These are phyloP conservation scores for Priceomyces melissophilus DNA, from an alignment of 805 yeast species.

Conservation along the genomic window DNA sequence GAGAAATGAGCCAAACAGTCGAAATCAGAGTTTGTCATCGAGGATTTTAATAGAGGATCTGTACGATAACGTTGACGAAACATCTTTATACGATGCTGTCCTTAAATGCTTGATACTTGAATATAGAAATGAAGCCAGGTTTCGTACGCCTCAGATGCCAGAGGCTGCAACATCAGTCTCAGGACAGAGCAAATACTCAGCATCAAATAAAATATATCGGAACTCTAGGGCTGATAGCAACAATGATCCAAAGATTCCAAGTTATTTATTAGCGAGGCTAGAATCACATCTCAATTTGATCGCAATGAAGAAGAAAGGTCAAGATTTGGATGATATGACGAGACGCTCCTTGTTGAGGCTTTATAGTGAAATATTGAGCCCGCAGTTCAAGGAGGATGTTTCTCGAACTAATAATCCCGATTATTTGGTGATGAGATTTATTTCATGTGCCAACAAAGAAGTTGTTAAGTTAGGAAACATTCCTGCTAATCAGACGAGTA, in stretches of 20 bases:
- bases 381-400: constrained; percentile 35
- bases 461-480: constrained; percentile 38
- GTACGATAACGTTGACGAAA: constrained; percentile 17
- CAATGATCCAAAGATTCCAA: constrained; percentile 33
- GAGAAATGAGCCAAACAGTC: constrained; percentile 8
- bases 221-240: constrained; percentile 24
- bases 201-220: constrained; percentile 10
- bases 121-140: constrained; percentile 63
- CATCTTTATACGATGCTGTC: constrained; percentile 47
- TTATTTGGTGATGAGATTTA: constrained; percentile 51
- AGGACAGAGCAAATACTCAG: background rate
- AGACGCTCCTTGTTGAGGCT: constrained; percentile 59
- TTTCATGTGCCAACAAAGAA: constrained; percentile 52
- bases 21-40: constrained; percentile 25
- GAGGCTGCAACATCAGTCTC: background rate
- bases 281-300: constrained; percentile 42
- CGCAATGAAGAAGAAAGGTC: constrained; percentile 40
- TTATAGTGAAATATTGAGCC: constrained; percentile 57
- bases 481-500: constrained; percentile 27
- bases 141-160: constrained; percentile 31
- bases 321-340: constrained; percentile 43
- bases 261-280: constrained; percentile 34
- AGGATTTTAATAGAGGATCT: constrained; percentile 14
- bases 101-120: constrained; percentile 56
- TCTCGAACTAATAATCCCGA: constrained; percentile 32